These are phyloP conservation scores for Dactylellina sp. DNA, from an alignment of 2,329 filamentous ascomycete species.

Conservation along the genomic window DNA sequence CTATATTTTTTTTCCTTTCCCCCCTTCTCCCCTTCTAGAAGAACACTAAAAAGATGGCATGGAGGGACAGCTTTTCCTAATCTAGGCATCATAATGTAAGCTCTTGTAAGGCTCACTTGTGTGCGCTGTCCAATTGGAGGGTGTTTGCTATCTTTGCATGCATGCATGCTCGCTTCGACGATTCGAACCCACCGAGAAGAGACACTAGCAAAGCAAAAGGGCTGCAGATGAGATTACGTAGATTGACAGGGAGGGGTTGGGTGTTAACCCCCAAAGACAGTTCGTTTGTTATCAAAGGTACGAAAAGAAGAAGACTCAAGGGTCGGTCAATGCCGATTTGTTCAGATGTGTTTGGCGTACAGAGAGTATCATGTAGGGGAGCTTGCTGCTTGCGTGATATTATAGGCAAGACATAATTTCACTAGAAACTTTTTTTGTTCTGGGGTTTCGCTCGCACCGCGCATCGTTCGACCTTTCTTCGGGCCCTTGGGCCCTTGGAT, in stretches of 20 bases:
- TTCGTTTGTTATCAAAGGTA: too few relatives aligned
- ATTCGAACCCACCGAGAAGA: constrained; percentile 3
- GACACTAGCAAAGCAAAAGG: constrained; percentile 18
- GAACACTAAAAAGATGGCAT: constrained; percentile 2
- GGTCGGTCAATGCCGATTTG: constrained; percentile 15
- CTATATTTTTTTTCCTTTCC: neutral
- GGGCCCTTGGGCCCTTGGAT: too few relatives aligned
- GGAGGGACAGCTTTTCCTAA: constrained; percentile 40
- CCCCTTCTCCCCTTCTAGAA: constrained; percentile 6
- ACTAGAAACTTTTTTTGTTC: too few relatives aligned
- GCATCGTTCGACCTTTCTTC: neutral
- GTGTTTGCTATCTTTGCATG: constrained; percentile 1
- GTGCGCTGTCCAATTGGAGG: neutral
- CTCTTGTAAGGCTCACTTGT: constrained; percentile 35
- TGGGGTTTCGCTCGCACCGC: constrained; percentile 4
- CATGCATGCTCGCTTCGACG: constrained; percentile 28
- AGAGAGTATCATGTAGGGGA: neutral
- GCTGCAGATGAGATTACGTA: constrained; percentile 45
- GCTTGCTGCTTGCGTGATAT: constrained; percentile 7
- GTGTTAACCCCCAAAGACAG: constrained; percentile 26
- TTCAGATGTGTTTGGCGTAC: neutral
- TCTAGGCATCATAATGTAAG: constrained; percentile 12
- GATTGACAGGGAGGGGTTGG: constrained; percentile 14
- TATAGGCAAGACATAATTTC: too few relatives aligned
- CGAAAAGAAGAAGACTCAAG: neutral